Conservation (phyloP, 345 rosid species). For the Syzygium jambos region DNA sequence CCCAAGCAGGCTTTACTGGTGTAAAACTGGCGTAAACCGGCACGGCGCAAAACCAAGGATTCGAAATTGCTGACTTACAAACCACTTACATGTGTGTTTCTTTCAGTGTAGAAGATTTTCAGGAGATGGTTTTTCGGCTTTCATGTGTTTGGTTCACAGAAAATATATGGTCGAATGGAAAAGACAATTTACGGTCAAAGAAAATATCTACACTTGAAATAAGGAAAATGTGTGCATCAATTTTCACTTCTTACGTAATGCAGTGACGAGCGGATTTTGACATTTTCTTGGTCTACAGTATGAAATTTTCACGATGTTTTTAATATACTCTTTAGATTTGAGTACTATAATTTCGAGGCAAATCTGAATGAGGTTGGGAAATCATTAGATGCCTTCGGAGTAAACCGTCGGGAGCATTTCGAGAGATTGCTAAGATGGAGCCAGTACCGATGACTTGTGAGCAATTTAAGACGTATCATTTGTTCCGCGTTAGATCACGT, state of each 20-base stretch:
- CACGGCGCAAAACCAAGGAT: background rate
- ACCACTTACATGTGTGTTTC: background rate
- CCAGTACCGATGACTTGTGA: background rate
- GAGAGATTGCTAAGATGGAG: background rate
- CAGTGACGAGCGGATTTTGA: rapidly evolving
- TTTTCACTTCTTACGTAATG: too few species aligned
- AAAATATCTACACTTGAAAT: too few species aligned
- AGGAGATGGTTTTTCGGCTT: too few species aligned
- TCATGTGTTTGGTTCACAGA: too few species aligned
- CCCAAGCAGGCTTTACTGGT: background rate
- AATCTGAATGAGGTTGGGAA: background rate
- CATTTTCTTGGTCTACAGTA: background rate
- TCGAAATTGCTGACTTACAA: background rate
- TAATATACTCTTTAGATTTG: background rate
- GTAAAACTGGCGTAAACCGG: background rate
- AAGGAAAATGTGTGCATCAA: background rate
- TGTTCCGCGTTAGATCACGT: rapidly evolving
- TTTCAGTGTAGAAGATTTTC: background rate
- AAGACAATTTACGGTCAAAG: too few species aligned
- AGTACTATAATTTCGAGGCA: background rate
- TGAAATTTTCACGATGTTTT: background rate
- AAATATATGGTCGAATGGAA: too few species aligned
- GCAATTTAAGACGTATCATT: background rate
- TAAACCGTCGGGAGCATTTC: rapidly evolving
- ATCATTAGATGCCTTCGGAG: background rate